Percentiles rank a stretch among this genome's conserved stretches.
These are phyloP conservation scores for Neofusicoccum parvum DNA, from an alignment of 2,329 filamentous ascomycete species.

Conservation along the genomic window DNA sequence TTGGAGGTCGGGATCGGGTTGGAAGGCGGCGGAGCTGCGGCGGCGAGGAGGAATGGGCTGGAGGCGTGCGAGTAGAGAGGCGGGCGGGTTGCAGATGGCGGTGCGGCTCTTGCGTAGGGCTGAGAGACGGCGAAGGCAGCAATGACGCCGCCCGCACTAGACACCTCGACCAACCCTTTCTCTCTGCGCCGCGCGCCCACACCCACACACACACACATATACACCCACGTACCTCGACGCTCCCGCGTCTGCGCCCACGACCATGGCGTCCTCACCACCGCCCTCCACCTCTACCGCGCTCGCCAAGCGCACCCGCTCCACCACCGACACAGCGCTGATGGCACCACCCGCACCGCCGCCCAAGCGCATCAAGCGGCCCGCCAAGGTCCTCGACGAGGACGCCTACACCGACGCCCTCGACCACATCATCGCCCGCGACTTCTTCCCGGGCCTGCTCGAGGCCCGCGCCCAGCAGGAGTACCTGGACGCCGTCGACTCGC, in stretches of 20 bases:
- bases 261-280: neutral
- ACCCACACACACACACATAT: neutral
- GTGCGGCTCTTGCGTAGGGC: slow-evolving; percentile 62
- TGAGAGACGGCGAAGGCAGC: neutral
- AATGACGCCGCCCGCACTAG: neutral
- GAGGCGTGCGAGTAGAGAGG: neutral
- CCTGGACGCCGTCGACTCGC: slow-evolving; percentile 84
- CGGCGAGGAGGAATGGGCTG: too few species aligned
- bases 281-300: slow-evolving; percentile 56
- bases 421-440: slow-evolving; percentile 93
- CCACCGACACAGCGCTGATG: slow-evolving; percentile 73
- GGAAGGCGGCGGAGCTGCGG: neutral
- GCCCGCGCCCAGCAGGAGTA: slow-evolving; percentile 89
- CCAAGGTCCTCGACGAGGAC: slow-evolving; percentile 88
- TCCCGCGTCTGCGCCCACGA: neutral
- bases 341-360: slow-evolving; percentile 67
- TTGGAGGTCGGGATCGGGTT: neutral
- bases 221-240: neutral
- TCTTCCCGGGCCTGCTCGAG: slow-evolving; percentile 89
- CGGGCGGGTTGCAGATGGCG: slow-evolving; percentile 39
- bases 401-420: slow-evolving; percentile 88
- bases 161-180: neutral
- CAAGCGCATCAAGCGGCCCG: slow-evolving; percentile 90
- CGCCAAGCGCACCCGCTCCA: slow-evolving; percentile 57
- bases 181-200: neutral